phyloP scores from a whole-genome alignment of 495 filamentous ascomycete species.

The Penicillium ucsense region DNA sequence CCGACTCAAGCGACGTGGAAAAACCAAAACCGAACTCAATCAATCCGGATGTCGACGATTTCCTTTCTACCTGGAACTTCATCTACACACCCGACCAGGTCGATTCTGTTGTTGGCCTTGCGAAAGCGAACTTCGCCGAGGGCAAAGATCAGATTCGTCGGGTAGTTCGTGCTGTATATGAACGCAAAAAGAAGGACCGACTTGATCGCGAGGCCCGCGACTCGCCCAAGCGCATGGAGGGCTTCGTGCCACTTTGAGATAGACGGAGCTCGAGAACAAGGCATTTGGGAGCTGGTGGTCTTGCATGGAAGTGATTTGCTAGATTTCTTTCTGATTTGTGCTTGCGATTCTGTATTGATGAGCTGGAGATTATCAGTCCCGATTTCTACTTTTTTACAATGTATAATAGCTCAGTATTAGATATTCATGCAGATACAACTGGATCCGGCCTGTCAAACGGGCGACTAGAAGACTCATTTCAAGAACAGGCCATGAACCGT shows the following conservation, averaged over 20 bases:
- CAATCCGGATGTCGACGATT: slow-evolving; percentile 70
- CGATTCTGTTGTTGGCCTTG: slow-evolving; percentile 69
- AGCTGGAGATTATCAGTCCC: too few relatives aligned
- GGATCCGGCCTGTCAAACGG: too few relatives aligned
- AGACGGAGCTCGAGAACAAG: too few relatives aligned
- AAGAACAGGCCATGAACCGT: too few relatives aligned
- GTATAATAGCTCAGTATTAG: too few relatives aligned
- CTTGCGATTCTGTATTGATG: too few relatives aligned
- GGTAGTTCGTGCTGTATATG: slow-evolving; percentile 83
- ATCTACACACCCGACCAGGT: slow-evolving; percentile 82
- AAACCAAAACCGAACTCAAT: slow-evolving; percentile 56
- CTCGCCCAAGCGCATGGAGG: slow-evolving; percentile 29
- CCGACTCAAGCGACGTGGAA: slow-evolving; percentile 14
- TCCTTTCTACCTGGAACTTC: slow-evolving; percentile 96
- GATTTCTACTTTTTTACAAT: too few relatives aligned
- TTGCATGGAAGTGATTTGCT: too few relatives aligned
- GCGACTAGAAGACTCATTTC: too few relatives aligned
- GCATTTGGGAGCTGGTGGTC: too few relatives aligned
- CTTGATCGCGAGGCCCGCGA: slow-evolving; percentile 47
- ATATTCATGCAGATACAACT: too few relatives aligned
- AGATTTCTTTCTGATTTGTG: too few relatives aligned
- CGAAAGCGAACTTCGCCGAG: slow-evolving; percentile 76
- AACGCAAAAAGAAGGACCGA: slow-evolving; percentile 70
- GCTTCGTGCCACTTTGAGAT: slow-evolving; percentile 18
- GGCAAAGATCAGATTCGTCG: slow-evolving; percentile 65